Conservation (phyloP, 805 yeast genomes). For the Saccharomycopsis microspora region DNA sequence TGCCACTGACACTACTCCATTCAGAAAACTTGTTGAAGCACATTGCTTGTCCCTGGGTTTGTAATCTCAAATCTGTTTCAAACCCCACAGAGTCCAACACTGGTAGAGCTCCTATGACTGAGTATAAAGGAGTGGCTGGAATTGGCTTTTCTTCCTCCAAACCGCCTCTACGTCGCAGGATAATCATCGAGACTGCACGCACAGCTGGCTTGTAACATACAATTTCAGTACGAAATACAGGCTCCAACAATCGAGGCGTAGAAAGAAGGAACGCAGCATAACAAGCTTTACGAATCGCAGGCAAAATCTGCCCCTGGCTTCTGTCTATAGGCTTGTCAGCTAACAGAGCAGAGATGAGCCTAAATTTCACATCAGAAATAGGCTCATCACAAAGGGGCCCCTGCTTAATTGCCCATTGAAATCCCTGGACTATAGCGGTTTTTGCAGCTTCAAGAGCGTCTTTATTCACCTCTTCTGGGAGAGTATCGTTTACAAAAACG, state of each 20-base stretch:
- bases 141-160: conserved; percentile 40
- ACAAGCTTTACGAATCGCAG: conserved; percentile 76
- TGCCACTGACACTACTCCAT: conserved; percentile 84
- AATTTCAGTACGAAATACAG: conserved; percentile 52
- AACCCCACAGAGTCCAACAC: conserved; percentile 86
- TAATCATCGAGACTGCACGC: conserved; percentile 34
- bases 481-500: conserved; percentile 60
- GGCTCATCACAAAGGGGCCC: conserved; percentile 94
- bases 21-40: conserved; percentile 51
- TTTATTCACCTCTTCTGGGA: conserved; percentile 61
- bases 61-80: conserved; percentile 72
- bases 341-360: conserved; percentile 48
- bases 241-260: conserved; percentile 72
- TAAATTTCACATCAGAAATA: conserved; percentile 57
- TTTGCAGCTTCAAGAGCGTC: conserved; percentile 31
- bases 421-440: conserved; percentile 61
- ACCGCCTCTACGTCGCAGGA: conserved; percentile 64
- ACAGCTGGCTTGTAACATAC: conserved; percentile 41
- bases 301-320: conserved; percentile 62
- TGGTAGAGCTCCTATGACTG: conserved; percentile 58
- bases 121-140: conserved; percentile 61
- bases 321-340: conserved; percentile 37
- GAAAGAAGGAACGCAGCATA: conserved; percentile 73
- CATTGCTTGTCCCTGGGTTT: conserved; percentile 70
- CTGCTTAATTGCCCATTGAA: conserved; percentile 69